These are phyloP conservation scores for Senecio squalidus DNA, from an alignment of 140 eudicot genomes.

Conservation along the genomic window DNA sequence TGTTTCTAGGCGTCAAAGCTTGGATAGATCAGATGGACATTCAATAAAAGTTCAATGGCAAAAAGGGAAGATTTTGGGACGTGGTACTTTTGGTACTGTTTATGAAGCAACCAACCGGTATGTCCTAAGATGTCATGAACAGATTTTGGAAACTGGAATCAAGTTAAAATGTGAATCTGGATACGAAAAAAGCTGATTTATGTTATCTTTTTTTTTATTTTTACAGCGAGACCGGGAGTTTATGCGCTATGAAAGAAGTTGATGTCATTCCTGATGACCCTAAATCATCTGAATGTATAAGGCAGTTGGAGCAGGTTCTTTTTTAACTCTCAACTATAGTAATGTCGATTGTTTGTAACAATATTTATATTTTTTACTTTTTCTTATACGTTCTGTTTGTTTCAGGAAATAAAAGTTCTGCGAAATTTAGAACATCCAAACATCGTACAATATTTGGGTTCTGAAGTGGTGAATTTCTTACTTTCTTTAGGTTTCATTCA, in stretches of 20 bases:
- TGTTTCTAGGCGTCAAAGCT: slow-evolving; percentile 21
- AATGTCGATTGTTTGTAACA: not conserved
- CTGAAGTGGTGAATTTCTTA: slow-evolving; percentile 82
- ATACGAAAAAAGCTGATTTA: not conserved
- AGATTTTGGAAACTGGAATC: not conserved
- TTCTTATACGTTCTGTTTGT: slow-evolving; percentile 7
- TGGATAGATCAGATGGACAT: slow-evolving; percentile 42
- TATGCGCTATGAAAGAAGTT: slow-evolving; percentile 92
- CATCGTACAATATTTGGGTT: slow-evolving; percentile 81
- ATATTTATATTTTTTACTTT: not conserved
- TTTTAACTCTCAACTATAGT: too few species aligned
- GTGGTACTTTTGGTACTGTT: slow-evolving; percentile 91
- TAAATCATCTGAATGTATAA: slow-evolving; percentile 64
- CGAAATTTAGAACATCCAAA: slow-evolving; percentile 71
- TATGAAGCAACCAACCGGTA: slow-evolving; percentile 77
- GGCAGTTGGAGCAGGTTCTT: slow-evolving; percentile 87
- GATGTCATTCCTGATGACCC: slow-evolving; percentile 71
- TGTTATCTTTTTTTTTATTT: slow-evolving; percentile 9
- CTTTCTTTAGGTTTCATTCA: not conserved
- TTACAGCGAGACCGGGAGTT: slow-evolving; percentile 80
- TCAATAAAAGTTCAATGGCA: slow-evolving; percentile 62
- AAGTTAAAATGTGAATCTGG: not conserved
- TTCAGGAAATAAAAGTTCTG: slow-evolving; percentile 81
- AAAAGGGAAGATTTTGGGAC: slow-evolving; percentile 80
- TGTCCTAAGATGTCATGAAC: slow-evolving; percentile 11